Percentiles rank a stretch among this genome's conserved stretches.
phyloP scores from a whole-genome alignment of 345 rosid species.

The Atalantia buxifolia region DNA sequence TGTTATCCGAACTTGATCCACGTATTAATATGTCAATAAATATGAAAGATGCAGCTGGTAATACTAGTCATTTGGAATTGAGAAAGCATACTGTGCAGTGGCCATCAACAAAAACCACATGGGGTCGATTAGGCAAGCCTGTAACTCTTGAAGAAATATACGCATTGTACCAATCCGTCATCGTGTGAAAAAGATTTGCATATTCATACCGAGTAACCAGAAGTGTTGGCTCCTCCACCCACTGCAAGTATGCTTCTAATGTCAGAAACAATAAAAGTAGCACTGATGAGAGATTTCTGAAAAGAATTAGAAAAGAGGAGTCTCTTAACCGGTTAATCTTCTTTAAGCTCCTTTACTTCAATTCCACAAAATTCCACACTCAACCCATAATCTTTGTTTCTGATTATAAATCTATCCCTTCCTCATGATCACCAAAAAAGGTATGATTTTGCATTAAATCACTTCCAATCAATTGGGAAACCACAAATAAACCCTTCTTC shows the following conservation, averaged over 20 bases:
- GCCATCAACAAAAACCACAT: conserved; percentile 80
- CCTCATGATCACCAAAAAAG: neutral
- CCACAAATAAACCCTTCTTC: neutral
- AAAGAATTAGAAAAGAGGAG: neutral
- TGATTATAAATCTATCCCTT: neutral
- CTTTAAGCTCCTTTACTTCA: neutral
- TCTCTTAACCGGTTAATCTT: neutral
- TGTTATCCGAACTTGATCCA: neutral
- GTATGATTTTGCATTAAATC: neutral
- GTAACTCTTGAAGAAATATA: conserved; percentile 86
- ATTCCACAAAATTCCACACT: neutral
- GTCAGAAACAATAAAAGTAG: conserved; percentile 14
- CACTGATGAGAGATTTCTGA: neutral
- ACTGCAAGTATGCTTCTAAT: conserved; percentile 46
- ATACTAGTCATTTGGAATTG: conserved; percentile 4
- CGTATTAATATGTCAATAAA: neutral
- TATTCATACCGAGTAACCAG: conserved; percentile 77
- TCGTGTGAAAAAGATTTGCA: conserved; percentile 88
- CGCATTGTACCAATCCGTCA: conserved; percentile 93
- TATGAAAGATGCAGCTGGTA: neutral
- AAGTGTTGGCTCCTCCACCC: conserved; percentile 91
- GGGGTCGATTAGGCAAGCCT: conserved; percentile 80
- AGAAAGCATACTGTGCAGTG: conserved; percentile 61
- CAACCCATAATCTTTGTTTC: neutral
- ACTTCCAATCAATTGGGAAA: neutral